Evolutionary conservation across 352 stramenopile species (phyloP).

Genomic region (Pythium volutum): DNA sequence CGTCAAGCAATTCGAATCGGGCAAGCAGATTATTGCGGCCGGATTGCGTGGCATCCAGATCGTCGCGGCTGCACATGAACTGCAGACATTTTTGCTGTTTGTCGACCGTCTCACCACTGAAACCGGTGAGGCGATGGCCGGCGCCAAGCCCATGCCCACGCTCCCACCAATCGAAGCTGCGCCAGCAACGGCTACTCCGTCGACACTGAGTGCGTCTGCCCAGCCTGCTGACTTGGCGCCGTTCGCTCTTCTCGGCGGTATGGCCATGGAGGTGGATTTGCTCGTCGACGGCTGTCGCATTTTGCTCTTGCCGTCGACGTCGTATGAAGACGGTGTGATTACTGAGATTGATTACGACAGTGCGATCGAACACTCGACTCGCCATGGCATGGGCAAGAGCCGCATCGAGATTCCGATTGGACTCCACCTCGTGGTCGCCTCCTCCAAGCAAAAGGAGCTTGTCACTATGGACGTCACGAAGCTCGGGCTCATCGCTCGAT

Average conservation of each 20-base stretch:
- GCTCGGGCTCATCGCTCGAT: slow-evolving; percentile 23
- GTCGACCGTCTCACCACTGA: slow-evolving; percentile 29
- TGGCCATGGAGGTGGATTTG: slow-evolving; percentile 26
- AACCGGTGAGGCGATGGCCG: slow-evolving; percentile 26
- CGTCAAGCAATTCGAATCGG: slow-evolving; percentile 25
- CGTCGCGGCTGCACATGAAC: slow-evolving; percentile 23
- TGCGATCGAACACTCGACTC: slow-evolving; percentile 6
- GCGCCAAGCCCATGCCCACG: slow-evolving; percentile 23
- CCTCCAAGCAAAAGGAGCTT: slow-evolving; percentile 25
- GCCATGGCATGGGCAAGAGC: slow-evolving; percentile 27
- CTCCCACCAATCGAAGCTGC: slow-evolving; percentile 10
- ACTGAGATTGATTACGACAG: slow-evolving; percentile 21
- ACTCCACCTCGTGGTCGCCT: slow-evolving; percentile 10
- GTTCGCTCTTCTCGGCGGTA: slow-evolving; percentile 27
- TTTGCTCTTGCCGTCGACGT: slow-evolving; percentile 15
- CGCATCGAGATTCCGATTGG: slow-evolving; percentile 22
- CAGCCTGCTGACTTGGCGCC: slow-evolving; percentile 20
- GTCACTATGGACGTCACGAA: slow-evolving; percentile 23
- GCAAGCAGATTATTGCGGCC: slow-evolving; percentile 22
- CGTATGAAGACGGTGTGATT: slow-evolving; percentile 17
- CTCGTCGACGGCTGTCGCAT: slow-evolving; percentile 25
- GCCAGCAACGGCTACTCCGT: not conserved
- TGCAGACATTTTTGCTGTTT: slow-evolving; percentile 37
- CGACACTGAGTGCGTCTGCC: not conserved
- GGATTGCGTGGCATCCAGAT: slow-evolving; percentile 26